A percentile compares a stretch with the other conserved stretches of the same genome.
phyloP scores from a whole-genome alignment of 1,139 yeast genomes.

The Sugiyamaella sp. region DNA sequence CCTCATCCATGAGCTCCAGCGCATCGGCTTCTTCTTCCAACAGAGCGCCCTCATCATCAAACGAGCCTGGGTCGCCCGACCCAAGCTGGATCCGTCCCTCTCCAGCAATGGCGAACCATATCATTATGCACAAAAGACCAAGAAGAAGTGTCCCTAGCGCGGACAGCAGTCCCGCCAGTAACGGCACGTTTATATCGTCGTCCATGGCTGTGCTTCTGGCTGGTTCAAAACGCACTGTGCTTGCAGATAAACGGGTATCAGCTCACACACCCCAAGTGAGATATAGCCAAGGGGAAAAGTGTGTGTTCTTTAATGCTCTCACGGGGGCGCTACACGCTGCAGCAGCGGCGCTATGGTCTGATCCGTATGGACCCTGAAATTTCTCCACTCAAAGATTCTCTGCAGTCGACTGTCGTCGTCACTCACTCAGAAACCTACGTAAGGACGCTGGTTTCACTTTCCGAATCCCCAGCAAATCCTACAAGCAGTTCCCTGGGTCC shows the following conservation, averaged over 20 bases:
- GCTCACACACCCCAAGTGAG: too few relatives aligned
- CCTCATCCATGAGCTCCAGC: slow-evolving; percentile 62
- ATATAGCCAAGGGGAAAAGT: background rate
- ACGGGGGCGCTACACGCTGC: background rate
- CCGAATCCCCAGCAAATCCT: too few relatives aligned
- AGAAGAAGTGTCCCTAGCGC: slow-evolving; percentile 43
- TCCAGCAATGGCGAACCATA: slow-evolving; percentile 42
- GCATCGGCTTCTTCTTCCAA: slow-evolving; percentile 72
- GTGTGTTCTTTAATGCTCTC: background rate
- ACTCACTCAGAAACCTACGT: background rate
- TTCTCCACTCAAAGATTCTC: background rate
- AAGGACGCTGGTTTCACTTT: background rate
- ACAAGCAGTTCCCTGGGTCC: too few relatives aligned
- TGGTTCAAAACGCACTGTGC: background rate
- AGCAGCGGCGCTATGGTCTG: background rate
- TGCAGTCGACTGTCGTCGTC: background rate
- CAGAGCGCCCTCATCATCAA: slow-evolving; percentile 66
- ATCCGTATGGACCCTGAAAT: background rate
- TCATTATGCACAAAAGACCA: slow-evolving; percentile 39
- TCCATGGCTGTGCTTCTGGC: slow-evolving; percentile 11
- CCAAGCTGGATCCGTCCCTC: slow-evolving; percentile 44
- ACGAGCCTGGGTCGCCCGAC: slow-evolving; percentile 54
- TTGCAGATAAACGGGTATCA: background rate
- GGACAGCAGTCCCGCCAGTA: slow-evolving; percentile 43
- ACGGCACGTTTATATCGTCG: slow-evolving; percentile 36